Base-by-base conservation (phyloP, 805 yeast genomes). In the Kodamaea fukazawae region DNA sequence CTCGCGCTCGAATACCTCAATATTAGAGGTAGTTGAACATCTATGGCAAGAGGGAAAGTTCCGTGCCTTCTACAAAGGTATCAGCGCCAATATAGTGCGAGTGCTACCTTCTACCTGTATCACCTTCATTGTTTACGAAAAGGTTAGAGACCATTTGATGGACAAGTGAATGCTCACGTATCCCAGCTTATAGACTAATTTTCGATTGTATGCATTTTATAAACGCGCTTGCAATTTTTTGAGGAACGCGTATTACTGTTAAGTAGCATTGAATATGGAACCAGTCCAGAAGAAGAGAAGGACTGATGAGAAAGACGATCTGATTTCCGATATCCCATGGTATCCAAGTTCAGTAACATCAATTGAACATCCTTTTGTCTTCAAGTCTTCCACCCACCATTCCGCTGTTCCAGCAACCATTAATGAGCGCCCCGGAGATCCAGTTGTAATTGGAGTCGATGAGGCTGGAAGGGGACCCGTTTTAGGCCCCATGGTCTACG, bases 401-500 rank as follows among this genome's bases (percentile, higher is more conserved):
- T 71, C 86, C 0, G 64, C 60, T 0, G 61, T 81, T 2, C 89
- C 89, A 0, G 36, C 32, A 2, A 44, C 32, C 7, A 55, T 78
- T 13, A 25, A 40, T 9, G 54, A 53, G 9, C 46, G 64, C 29
- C 63, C 68, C 1, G 42, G 49, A 1, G 66, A 60, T 9, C 67
- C 73, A 0, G 73, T 81, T 1, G 71, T 81, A 7, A 61, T 93
- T 8, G 99, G 99, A 1, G 96, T 93, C 1, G 99, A 93, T 60
- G 99, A 93, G 58, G 99, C 99, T 0, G 99, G 99, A 1, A 73
- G 99, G 49, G 99, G 99, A 0, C 99, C 99, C 0, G 97, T 95
- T 0, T 54, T 95, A 29, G 99, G 99, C 0, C 95, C 98, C 0
- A 93, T 93, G 99, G 99, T 93, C 2, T 93, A 93, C 55, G 96